These are phyloP conservation scores for Saccharomycopsis microspora DNA, from an alignment of 805 yeast species.

Conservation along the genomic window DNA sequence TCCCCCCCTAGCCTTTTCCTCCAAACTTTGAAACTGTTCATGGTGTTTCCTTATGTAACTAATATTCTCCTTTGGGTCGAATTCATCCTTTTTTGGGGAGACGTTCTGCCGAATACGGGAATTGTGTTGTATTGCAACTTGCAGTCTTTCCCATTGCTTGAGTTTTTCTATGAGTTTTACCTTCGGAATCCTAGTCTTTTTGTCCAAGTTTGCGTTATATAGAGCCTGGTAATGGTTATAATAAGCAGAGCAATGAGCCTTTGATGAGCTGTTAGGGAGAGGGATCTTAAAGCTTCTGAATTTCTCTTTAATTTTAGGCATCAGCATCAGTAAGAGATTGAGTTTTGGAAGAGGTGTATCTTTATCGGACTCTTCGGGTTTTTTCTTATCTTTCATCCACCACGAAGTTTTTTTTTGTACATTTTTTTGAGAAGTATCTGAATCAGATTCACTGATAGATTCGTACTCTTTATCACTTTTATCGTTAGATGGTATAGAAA, in stretches of 20 bases:
- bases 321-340: background rate
- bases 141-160: conserved; percentile 12
- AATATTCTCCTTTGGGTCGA: background rate
- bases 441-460: too few relatives aligned
- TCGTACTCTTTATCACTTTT: too few relatives aligned
- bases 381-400: too few relatives aligned
- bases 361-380: too few relatives aligned
- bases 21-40: conserved; percentile 8
- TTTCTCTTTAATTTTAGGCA: conserved; percentile 10
- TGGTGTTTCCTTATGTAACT: conserved; percentile 9
- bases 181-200: conserved; percentile 1
- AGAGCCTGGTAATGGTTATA: conserved; percentile 8
- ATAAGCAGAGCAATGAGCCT: background rate
- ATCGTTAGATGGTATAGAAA: too few relatives aligned
- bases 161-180: conserved; percentile 3
- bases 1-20: background rate
- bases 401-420: too few relatives aligned
- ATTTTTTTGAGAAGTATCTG: too few relatives aligned
- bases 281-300: conserved; percentile 6
- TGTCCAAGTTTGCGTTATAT: conserved; percentile 14
- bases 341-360: conserved; percentile 3
- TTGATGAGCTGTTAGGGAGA: background rate
- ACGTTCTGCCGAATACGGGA: conserved; percentile 5
- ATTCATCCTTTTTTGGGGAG: background rate
- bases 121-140: conserved; percentile 9